Base-by-base conservation (phyloP, 2,329 filamentous ascomycete species). In the Colletotrichum sp. region DNA sequence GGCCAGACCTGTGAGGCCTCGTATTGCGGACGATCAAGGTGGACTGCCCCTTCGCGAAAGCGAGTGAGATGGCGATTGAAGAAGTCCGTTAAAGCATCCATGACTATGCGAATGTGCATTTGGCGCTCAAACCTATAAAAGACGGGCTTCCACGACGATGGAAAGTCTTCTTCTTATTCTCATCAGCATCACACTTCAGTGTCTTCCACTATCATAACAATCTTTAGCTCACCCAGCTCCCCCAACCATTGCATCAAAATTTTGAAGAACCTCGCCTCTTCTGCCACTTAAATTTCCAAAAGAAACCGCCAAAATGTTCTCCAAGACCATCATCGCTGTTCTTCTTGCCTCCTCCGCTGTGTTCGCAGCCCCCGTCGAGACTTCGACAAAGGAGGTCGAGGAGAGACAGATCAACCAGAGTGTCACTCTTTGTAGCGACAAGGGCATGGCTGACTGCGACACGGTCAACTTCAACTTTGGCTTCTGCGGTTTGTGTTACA, bases 391-490 rank as follows among this genome's bases (percentile, higher is more conserved):
- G 68, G 36, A 34, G 7, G 57, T 70, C 15, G 57, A 70, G 24
- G 57, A 34, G 26, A 52, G 68, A 34, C 68, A 70, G 36, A 62
- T 63, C 55, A 74, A 60, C 52, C 70, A 72, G 63, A 59, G 44
- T 28, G 70, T 72, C 63, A 68, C 62, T 28, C 30, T 72, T 21
- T 72, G 70, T 62, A 72, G 70, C 26, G 64, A 72, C 70, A 68
- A 72, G 63, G 70, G 57, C 26, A 67, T 67, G 62, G 59, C 57
- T n/a, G 71, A 74, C 28, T 69, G 65, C 59, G 71, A 74, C 30
- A 69, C 65, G 8, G 26, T 74, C 57, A 69, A 74, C 44, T 74
- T 74, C 57, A 69, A 69, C 71, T 74, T 69, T 39, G 71, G 71
- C 24, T 69, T 74, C 65, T 74, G 71, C 44, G 71, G 71, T 69